These are phyloP conservation scores for Penicillium sp. DNA, from an alignment of 2,329 filamentous ascomycete species.

Conservation along the genomic window DNA sequence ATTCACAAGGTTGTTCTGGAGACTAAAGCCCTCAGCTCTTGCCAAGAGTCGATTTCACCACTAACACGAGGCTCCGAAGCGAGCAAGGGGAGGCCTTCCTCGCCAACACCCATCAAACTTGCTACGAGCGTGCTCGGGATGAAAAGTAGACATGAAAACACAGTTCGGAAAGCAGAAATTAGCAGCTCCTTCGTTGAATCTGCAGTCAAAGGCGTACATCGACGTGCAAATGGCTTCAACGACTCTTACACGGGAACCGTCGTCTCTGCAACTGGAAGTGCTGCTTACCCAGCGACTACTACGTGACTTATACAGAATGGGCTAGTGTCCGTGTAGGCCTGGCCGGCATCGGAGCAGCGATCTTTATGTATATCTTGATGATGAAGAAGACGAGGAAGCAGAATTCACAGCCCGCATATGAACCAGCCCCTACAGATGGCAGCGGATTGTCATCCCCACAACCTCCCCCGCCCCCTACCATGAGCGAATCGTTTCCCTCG, in stretches of 20 bases:
- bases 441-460: not conserved
- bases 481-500: slow-evolving; percentile 1
- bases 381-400: slow-evolving; percentile 21
- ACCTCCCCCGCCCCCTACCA: not conserved
- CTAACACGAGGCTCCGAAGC: not conserved
- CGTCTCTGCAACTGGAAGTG: not conserved
- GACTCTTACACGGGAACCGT: not conserved
- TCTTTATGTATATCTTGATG: slow-evolving; percentile 18
- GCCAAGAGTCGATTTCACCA: slow-evolving; percentile 3
- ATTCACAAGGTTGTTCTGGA: not conserved
- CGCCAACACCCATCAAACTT: not conserved
- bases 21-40: not conserved
- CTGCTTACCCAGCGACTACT: not conserved
- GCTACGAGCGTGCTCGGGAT: not conserved
- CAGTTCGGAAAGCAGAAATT: not conserved
- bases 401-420: not conserved
- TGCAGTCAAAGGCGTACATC: not conserved
- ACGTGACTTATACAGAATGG: not conserved
- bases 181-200: not conserved
- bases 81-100: not conserved
- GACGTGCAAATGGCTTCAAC: not conserved
- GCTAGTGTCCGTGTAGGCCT: slow-evolving; percentile 7
- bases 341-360: slow-evolving; percentile 17
- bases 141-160: not conserved
- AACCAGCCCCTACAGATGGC: not conserved